These are phyloP conservation scores for Ogataea ganodermae DNA, from an alignment of 805 yeast genomes.

Conservation along the genomic window DNA sequence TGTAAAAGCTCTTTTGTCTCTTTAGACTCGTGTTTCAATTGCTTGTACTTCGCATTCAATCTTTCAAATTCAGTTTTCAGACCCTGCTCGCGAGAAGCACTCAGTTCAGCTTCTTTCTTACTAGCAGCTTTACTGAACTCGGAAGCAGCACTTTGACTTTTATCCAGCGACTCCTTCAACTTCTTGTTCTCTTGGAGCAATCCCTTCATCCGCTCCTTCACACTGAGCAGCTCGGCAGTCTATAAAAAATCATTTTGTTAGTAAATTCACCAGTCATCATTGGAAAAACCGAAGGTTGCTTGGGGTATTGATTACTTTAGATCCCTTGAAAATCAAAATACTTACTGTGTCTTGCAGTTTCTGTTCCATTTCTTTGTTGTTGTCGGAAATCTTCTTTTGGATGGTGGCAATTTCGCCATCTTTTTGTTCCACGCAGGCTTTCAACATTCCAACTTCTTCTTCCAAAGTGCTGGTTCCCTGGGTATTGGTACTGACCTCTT, in stretches of 20 bases:
- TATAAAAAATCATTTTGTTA: conserved; percentile 18
- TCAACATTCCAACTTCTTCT: conserved; percentile 36
- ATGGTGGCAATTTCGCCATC: conserved; percentile 36
- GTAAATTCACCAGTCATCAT: conserved; percentile 11
- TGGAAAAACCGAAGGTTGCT: conserved; percentile 7
- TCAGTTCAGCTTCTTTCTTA: conserved; percentile 39
- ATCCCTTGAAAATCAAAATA: conserved; percentile 14
- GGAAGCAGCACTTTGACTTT: conserved; percentile 38
- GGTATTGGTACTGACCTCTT: conserved; percentile 13
- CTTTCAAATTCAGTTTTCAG: conserved; percentile 30
- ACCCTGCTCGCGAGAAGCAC: conserved; percentile 28
- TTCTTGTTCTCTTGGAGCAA: conserved; percentile 46
- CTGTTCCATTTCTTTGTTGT: conserved; percentile 36
- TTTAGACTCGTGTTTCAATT: conserved; percentile 47
- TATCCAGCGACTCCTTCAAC: conserved; percentile 42
- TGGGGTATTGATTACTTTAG: conserved; percentile 18
- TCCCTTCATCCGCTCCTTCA: conserved; percentile 40
- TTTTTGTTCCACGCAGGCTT: conserved; percentile 33
- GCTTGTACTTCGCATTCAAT: conserved; percentile 34
- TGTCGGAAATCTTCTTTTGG: conserved; percentile 31
- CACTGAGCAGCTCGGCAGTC: conserved; percentile 27
- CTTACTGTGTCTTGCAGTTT: conserved; percentile 37
- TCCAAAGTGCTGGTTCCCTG: conserved; percentile 18
- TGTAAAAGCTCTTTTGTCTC: conserved; percentile 45
- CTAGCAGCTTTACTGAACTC: conserved; percentile 38